phyloP scores from a whole-genome alignment of 1,284 basidiomycete species.

The Cryptococcus sp. region DNA sequence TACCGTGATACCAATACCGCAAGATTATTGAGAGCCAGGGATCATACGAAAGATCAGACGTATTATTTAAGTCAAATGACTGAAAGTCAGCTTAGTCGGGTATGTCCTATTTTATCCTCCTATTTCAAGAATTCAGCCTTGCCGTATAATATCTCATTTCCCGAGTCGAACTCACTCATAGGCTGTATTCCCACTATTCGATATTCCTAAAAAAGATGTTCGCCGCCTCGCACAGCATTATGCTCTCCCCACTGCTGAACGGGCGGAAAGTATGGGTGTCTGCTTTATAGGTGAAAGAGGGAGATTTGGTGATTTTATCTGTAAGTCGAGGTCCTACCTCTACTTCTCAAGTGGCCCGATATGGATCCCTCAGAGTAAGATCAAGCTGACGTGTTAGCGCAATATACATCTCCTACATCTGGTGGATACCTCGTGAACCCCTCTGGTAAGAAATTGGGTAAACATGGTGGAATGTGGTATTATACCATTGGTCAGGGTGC shows the following conservation, averaged over 20 bases:
- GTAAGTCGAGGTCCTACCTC: conserved; percentile 50
- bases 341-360: background rate
- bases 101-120: conserved; percentile 17
- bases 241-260: conserved; percentile 68
- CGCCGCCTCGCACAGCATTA: conserved; percentile 68
- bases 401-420: conserved; percentile 67
- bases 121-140: too few relatives aligned
- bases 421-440: conserved; percentile 59
- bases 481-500: conserved; percentile 83
- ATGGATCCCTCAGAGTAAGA: background rate
- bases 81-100: conserved; percentile 56
- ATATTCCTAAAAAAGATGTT: conserved; percentile 64
- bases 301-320: conserved; percentile 68
- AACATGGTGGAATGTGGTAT: conserved; percentile 77
- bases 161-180: too few relatives aligned
- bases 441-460: conserved; percentile 57
- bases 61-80: conserved; percentile 84
- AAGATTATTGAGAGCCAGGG: conserved; percentile 62
- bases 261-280: conserved; percentile 91
- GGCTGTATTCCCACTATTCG: conserved; percentile 68
- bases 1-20: conserved; percentile 50
- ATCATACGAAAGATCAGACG: conserved; percentile 80
- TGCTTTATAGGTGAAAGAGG: conserved; percentile 87
- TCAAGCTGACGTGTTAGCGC: conserved; percentile 51
- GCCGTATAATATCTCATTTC: too few relatives aligned